Conservation (phyloP, 441 rosid genomes). For the Populus trichocarpa region DNA sequence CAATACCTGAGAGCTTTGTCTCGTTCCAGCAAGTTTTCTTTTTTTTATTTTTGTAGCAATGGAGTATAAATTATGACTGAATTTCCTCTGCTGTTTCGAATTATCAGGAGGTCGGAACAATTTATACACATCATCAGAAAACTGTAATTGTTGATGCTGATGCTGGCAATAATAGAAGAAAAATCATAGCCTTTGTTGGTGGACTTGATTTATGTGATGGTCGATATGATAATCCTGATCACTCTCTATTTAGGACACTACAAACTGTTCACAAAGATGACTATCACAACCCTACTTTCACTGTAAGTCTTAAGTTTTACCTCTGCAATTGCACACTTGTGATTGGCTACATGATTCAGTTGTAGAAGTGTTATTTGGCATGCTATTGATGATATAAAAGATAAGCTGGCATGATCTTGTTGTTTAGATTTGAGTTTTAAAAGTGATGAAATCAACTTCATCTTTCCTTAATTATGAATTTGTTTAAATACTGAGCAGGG, state of each 20-base stretch:
- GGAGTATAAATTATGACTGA: background rate
- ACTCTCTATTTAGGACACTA: slow-evolving; percentile 69
- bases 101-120: slow-evolving; percentile 85
- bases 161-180: slow-evolving; percentile 69
- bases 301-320: slow-evolving; percentile 44
- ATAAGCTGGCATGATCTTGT: background rate
- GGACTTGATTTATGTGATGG: slow-evolving; percentile 99
- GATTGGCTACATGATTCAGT: background rate
- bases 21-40: background rate
- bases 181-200: slow-evolving; percentile 90
- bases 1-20: background rate
- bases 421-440: background rate
- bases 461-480: slow-evolving; percentile 11
- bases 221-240: slow-evolving; percentile 87
- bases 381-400: background rate
- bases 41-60: background rate
- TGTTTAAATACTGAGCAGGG: slow-evolving; percentile 39
- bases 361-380: background rate
- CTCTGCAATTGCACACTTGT: slow-evolving; percentile 10
- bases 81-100: slow-evolving; percentile 3
- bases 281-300: slow-evolving; percentile 85
- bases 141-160: slow-evolving; percentile 92
- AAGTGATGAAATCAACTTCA: background rate
- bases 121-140: slow-evolving; percentile 97
- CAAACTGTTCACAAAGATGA: slow-evolving; percentile 76